Conservation (phyloP, 805 yeast species). For the Lipomyces sp. region DNA sequence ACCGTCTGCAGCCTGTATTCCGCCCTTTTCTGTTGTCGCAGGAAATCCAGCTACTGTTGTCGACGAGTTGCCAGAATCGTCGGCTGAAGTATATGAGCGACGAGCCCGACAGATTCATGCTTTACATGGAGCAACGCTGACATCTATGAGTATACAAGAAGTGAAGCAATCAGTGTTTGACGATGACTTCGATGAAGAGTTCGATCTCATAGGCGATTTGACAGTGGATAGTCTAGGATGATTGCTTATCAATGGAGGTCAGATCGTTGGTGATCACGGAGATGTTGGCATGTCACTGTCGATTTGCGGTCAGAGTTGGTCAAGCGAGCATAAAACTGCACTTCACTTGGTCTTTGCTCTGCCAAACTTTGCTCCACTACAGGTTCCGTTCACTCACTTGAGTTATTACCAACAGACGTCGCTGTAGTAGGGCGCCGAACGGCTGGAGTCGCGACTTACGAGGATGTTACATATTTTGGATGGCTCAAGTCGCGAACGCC, state of each 20-base stretch:
- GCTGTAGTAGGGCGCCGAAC: too few species aligned
- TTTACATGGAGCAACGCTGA: conserved; percentile 17
- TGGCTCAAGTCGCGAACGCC: too few species aligned
- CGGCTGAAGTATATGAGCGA: conserved; percentile 43
- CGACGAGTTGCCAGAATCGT: conserved; percentile 44
- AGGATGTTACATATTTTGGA: too few species aligned
- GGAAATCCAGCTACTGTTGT: conserved; percentile 42
- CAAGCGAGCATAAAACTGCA: too few species aligned
- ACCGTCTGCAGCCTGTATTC: conserved; percentile 47
- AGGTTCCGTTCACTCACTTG: too few species aligned
- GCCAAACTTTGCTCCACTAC: too few species aligned
- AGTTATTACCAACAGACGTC: too few species aligned
- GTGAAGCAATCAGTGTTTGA: conserved; percentile 21
- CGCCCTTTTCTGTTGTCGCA: conserved; percentile 44
- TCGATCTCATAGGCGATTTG: conserved; percentile 6
- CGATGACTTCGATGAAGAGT: conserved; percentile 18
- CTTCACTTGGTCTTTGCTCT: too few species aligned
- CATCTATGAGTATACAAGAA: not conserved
- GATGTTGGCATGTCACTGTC: too few species aligned
- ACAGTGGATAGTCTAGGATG: not conserved
- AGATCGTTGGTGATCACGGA: too few species aligned
- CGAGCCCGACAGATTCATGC: conserved; percentile 42
- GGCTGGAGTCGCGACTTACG: too few species aligned
- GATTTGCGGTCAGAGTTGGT: too few species aligned
- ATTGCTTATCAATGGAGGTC: not conserved